Base-by-base conservation (phyloP, 352 stramenopile genomes). In the Blastocystis sp. region DNA sequence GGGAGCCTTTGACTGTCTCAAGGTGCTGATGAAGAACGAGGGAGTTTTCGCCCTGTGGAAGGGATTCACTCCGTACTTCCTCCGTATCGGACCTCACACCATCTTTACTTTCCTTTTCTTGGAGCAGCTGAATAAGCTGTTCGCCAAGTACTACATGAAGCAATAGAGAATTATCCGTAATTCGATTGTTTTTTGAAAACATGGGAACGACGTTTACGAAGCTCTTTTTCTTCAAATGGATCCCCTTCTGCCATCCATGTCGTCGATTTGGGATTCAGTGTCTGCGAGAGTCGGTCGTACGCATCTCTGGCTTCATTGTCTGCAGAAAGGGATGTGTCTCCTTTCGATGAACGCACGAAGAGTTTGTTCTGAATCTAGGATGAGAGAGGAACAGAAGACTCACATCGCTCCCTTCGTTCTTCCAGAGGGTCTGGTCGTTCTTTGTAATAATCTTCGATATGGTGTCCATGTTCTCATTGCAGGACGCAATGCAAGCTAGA, bases 21-120 rank as follows among this genome's bases (percentile, higher is more conserved):
- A 73, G 64, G 50, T 66, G 39, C 64, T 84, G 26, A 56, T 89
- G 20, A 62, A 70, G 34, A 75, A 70, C 13, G 79, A 89, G 53
- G 79, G 79, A 63, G 23, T 87, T 50, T 89, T 89, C 15, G 70
- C 64, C 59, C 61, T 89, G 13, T 89, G 79, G 79, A 89, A 89
- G 43, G 79, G 79, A 34, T 89, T 89, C 54, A 70, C 63, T 23
- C 79, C 79, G 8, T 89, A 87, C 68, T 89, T 89, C 61, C 39
- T 89, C 18, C 79, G 79, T 89, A 54, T 89, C 39, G 79, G 66
- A 29, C 79, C 79, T 41, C 79, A 89, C 79, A 89, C 79, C 79
- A 89, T 89, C 63, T 45, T 89, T 29, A 89, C 79, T 45, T 84
- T 89, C 63, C 26, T 89, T 23, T 89, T 89, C 79, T 69, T 89